Percentiles rank a stretch among this genome's conserved stretches.
Conservation (phyloP, 1,139 yeast species). For the Eremothecium cymbalariae region DNA sequence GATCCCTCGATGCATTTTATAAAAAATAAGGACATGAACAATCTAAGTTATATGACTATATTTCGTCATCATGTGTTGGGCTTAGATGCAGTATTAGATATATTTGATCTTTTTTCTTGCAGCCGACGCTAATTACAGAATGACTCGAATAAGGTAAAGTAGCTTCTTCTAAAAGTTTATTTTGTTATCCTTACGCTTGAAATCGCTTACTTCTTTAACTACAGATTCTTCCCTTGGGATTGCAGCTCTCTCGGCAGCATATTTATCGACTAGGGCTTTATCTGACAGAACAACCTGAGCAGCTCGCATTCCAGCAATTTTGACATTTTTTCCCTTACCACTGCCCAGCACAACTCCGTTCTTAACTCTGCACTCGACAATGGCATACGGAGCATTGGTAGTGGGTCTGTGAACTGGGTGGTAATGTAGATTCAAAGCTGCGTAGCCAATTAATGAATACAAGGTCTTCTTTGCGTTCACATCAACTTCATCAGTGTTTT, state of each 20-base stretch:
- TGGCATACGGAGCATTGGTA: slow-evolving; percentile 37
- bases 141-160: too few relatives aligned
- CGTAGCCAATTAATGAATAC: slow-evolving; percentile 73
- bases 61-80: too few relatives aligned
- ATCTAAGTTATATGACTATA: too few relatives aligned
- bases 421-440: slow-evolving; percentile 59
- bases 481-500: slow-evolving; percentile 19
- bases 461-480: slow-evolving; percentile 54
- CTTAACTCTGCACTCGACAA: slow-evolving; percentile 61
- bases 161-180: too few relatives aligned
- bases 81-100: too few relatives aligned
- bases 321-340: slow-evolving; percentile 53
- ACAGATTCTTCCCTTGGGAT: slow-evolving; percentile 49
- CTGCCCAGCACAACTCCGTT: slow-evolving; percentile 55
- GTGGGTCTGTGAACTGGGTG: slow-evolving; percentile 51
- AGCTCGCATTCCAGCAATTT: slow-evolving; percentile 64
- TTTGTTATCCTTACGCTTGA: background rate
- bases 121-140: too few relatives aligned
- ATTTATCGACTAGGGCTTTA: slow-evolving; percentile 53
- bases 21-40: too few relatives aligned
- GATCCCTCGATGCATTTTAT: too few relatives aligned
- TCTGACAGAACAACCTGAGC: slow-evolving; percentile 65
- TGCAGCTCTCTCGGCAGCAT: slow-evolving; percentile 48
- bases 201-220: slow-evolving; percentile 13
- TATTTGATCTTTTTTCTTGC: too few relatives aligned